These are phyloP conservation scores for Floccularia luteovirens DNA, from an alignment of 768 basidiomycete genomes.

Conservation along the genomic window DNA sequence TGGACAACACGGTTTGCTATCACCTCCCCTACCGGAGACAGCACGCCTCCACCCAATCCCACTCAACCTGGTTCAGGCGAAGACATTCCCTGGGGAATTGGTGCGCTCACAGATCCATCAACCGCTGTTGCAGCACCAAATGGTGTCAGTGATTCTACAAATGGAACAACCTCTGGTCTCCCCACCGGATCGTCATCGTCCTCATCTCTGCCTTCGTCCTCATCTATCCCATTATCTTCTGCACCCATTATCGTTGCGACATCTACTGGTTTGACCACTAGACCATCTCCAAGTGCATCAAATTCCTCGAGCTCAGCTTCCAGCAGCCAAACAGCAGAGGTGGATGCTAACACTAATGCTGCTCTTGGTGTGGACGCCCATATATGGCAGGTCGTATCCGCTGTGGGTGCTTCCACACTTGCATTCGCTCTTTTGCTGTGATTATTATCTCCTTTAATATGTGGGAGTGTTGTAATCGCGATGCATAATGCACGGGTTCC, in stretches of 20 bases:
- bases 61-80: constrained; percentile 44
- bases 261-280: neutral
- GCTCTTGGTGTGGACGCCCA: constrained; percentile 9
- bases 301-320: neutral
- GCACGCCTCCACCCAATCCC: constrained; percentile 45
- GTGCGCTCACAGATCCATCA: constrained; percentile 41
- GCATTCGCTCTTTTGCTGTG: constrained; percentile 10
- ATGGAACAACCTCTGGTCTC: neutral
- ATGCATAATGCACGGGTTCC: too few species aligned
- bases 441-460: constrained; percentile 3
- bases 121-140: constrained; percentile 28
- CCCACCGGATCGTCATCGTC: neutral
- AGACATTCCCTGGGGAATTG: constrained; percentile 61
- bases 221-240: neutral
- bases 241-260: neutral
- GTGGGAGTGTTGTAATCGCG: too few species aligned
- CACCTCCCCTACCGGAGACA: constrained; percentile 36
- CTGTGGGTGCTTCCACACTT: constrained; percentile 9
- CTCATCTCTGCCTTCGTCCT: neutral
- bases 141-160: constrained; percentile 2
- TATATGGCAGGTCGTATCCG: constrained; percentile 13
- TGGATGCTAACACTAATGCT: constrained; percentile 5
- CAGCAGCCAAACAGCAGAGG: neutral
- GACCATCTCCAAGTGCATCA: neutral
- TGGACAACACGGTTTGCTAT: constrained; percentile 83